Evolutionary conservation across 768 basidiomycete species (phyloP), one percentile per base, ranked within the genome.

Genomic region (Xerocomellus amylosporus): DNA sequence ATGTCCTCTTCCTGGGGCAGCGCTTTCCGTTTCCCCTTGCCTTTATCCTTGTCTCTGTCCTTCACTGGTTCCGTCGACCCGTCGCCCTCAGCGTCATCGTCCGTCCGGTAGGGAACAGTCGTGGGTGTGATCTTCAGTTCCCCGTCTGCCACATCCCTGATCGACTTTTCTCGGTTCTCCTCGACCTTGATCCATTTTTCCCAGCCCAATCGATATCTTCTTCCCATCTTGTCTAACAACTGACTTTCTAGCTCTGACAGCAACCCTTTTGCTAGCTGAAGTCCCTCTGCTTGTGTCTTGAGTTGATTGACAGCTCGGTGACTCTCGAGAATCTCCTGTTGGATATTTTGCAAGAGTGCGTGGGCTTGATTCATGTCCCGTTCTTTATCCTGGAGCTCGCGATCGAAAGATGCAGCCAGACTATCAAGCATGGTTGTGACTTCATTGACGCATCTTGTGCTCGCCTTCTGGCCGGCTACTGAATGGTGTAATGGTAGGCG

Each of bases 111-210:
- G 28, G 76, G 69, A 24, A 78, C 67, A 13, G 78, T 80, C 19
- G 74, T 71, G 42, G 73, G 72, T 17, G 77, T 79, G 44, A 79
- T 71, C 13, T 71, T 70, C 51, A 86, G 71, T 46, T 81, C 75
- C 6, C 88, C 88, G 47, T 79, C 79, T 1, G 82, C 79, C 2
- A 76, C 82, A 38, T 83, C 83, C 45, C 86, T 80, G 58, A 91
- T 84, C 2, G 71, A 69, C 56, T 76, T 81, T 73, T 96, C 93
- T 26, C 94, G 79, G 33, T 74, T 75, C 65, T 91, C 88, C 73
- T 98, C 91, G 53, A 88, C 88, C 60, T 85, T 85, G 20, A 90
- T 73, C 94, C 96, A 98, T 62, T 89, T 90, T 68, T 96, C 92
- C 87, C 89, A 98, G 3, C 94, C 96, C 24, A 88, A 65, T 46